Evolutionary conservation across 2,329 filamentous ascomycete genomes (phyloP), one percentile per base, ranked within the genome.

Genomic region (Meredithiella fracta): DNA sequence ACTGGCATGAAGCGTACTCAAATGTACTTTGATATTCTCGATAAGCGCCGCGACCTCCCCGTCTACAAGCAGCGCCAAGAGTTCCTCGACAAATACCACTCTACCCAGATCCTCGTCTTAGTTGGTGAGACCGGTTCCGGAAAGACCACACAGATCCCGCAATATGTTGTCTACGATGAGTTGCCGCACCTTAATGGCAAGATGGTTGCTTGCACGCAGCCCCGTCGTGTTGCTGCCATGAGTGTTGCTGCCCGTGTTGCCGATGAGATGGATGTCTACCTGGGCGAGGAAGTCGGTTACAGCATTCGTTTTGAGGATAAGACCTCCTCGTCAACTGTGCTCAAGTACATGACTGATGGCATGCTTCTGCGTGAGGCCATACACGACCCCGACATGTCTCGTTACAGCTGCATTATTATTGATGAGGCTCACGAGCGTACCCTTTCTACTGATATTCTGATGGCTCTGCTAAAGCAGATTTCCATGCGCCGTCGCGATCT

Each of bases 291-390:
- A 70, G 90, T 98, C 56, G 92, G 92, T 69, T 98, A 97, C 73
- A 97, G 87, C 68, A 97, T 98, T 68, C 88, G 92, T 75, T 98
- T 98, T 69, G 94, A 98, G 70, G 92, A 98, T 68, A 86, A 82
- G 72, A 97, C 92, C 1, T 79, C 85, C 53, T 80, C 82, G 58
- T 89, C 86, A 69, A 98, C 92, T 1, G 80, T 94, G 59, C 79
- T 98, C 67, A 98, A 98, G 74, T 98, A 98, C 75, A 98, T 98
- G 92, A 98, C 94, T 47, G 92, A 98, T 66, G 94, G 94, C 79
- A 97, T 98, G 85, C 81, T 98, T 64, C 76, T 97, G 65, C 77
- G 92, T 65, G 92, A 98, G 71, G 90, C 92, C 57, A 94, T 98
- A 83, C 83, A 96, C 69, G 92, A 98, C 68, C 86, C 90, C 65